Evolutionary conservation across 2,329 filamentous ascomycete species (phyloP).

Genomic region (Eutypa lata): DNA sequence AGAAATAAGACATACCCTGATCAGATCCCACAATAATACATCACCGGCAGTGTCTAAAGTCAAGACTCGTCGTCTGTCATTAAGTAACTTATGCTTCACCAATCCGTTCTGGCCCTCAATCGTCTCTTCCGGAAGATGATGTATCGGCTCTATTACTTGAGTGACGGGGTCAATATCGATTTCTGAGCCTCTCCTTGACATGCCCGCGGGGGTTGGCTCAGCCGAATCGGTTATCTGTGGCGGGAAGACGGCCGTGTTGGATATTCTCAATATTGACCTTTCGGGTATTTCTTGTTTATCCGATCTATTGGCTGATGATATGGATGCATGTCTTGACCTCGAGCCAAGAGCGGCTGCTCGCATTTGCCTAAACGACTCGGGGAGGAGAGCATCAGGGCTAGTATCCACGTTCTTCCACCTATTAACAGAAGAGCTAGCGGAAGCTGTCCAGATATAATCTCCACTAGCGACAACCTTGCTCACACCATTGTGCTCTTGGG

Average conservation of each 20-base stretch:
- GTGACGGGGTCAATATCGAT: conserved; percentile 47
- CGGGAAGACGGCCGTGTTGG: conserved; percentile 78
- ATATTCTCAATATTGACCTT: conserved; percentile 76
- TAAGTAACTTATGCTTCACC: conserved; percentile 88
- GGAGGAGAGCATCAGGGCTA: conserved; percentile 64
- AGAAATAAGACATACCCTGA: conserved; percentile 57
- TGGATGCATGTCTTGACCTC: conserved; percentile 33
- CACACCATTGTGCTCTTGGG: conserved; percentile 85
- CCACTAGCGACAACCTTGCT: conserved; percentile 65
- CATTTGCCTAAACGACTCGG: conserved; percentile 49
- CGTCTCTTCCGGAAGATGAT: conserved; percentile 69
- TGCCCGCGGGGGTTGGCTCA: conserved; percentile 46
- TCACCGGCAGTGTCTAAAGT: conserved; percentile 95
- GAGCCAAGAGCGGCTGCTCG: conserved; percentile 38
- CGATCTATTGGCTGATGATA: conserved; percentile 29
- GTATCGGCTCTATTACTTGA: conserved; percentile 58
- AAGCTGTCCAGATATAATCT: conserved; percentile 86
- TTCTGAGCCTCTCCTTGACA: conserved; percentile 56
- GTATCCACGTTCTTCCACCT: conserved; percentile 87
- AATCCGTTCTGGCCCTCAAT: conserved; percentile 95
- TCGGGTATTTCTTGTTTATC: conserved; percentile 67
- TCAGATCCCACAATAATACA: conserved; percentile 89
- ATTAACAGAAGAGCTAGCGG: conserved; percentile 86
- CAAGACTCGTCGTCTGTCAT: conserved; percentile 83
- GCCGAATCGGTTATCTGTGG: conserved; percentile 49